A percentile compares a stretch with the other conserved stretches of the same genome.
These are phyloP conservation scores for Chamaenerion angustifolium DNA, from an alignment of 345 rosid genomes.

Conservation along the genomic window DNA sequence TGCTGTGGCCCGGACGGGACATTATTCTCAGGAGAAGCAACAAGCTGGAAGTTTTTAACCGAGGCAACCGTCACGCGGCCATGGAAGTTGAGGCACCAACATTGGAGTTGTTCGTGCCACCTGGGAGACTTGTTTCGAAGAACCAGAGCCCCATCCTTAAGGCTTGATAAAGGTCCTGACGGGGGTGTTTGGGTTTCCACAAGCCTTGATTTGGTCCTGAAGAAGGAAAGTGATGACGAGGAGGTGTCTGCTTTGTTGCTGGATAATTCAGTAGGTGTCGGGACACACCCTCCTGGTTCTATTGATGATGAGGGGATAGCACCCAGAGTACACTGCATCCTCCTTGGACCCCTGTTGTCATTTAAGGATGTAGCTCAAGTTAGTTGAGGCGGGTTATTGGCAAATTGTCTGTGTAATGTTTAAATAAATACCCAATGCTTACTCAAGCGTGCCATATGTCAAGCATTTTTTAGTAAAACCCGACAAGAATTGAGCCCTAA, in stretches of 20 bases:
- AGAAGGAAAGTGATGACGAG: conserved; percentile 42
- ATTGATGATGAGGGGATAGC: conserved; percentile 61
- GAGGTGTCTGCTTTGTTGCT: conserved; percentile 33
- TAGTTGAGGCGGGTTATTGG: no score
- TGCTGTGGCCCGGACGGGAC: conserved; percentile 50
- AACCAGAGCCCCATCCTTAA: conserved; percentile 32
- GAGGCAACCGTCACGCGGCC: conserved; percentile 95
- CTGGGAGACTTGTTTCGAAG: conserved; percentile 79
- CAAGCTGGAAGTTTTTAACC: conserved; percentile 89
- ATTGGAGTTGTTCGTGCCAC: conserved; percentile 96
- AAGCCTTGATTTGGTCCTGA: conserved; percentile 58
- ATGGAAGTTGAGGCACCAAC: conserved; percentile 92
- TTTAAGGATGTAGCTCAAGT: not conserved
- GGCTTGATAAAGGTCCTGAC: conserved; percentile 9
- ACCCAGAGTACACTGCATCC: conserved; percentile 80
- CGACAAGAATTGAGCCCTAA: no score
- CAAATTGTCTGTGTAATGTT: no score
- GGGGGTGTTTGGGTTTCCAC: conserved; percentile 10
- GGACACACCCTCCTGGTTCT: conserved; percentile 72
- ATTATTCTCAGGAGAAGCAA: conserved; percentile 48
- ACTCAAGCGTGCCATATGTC: no score
- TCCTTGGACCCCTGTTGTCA: conserved; percentile 75
- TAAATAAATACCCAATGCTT: no score
- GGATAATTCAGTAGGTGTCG: conserved; percentile 61
- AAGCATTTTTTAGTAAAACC: no score